Evolutionary conservation across 768 basidiomycete species (phyloP), one percentile per base, ranked within the genome.

Genomic region (Gloeopeniophorella convolvens): DNA sequence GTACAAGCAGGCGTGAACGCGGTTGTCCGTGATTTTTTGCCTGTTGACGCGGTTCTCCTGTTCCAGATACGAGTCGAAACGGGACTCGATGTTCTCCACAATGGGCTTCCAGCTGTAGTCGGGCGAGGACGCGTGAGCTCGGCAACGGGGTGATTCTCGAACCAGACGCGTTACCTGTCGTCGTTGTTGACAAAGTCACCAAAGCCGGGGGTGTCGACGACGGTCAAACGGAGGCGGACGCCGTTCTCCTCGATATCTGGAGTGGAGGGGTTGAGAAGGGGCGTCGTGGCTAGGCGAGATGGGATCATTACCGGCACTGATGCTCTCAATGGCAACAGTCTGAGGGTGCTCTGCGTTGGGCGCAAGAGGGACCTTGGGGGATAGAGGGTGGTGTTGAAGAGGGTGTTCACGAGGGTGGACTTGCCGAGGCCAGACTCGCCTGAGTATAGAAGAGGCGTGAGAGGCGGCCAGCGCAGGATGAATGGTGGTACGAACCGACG

Each of bases 141-240:
- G 42, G 43, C 18, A 15, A 28, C 35, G 41, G 37, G 21, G 27
- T 12, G 31, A 21, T 30, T 6, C n/a, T 11, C 26, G 30, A 10
- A 28, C 10, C 33, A 44, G 56, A 51, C 48, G 50, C 45, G 41
- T 58, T 56, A 91, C 92, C 93, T 93, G 64, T 96, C 92, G 60
- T 96, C 91, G 67, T 99, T 99, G 76, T 99, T 97, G 65, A 98
- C 94, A 68, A 96, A 98, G 68, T 99, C 96, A 54, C 96, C 96
- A 63, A 97, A 99, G 28, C 96, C 96, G 49, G 96, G 96, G 24
- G 94, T 99, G 66, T 99, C 96, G 56, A 99, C 96, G 55, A 99
- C 95, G n/a, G 93, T 98, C 49, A 99, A 72, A 65, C 93, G 92
- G 36, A 98, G 81, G 59, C 94, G 82, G 34, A 98, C 96, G 51